Evolutionary conservation across 352 stramenopile species (phyloP).

Genomic region (Pythium rhizo-oryzae): DNA sequence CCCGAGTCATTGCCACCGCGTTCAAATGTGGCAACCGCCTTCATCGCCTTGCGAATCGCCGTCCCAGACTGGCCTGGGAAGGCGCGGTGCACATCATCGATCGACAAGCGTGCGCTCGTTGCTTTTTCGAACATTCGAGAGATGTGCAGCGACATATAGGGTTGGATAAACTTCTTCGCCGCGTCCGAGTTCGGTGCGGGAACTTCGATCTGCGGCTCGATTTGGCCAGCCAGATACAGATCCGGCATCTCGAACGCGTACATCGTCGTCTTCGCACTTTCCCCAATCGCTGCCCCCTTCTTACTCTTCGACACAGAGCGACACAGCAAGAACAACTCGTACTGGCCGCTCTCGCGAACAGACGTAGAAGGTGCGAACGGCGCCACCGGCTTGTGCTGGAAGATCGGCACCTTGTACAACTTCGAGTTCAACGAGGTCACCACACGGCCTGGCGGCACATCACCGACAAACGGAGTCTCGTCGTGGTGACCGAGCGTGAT

Average conservation of each 20-base stretch:
- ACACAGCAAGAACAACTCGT: slow-evolving; percentile 75
- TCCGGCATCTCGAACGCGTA: slow-evolving; percentile 61
- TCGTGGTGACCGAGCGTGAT: no score
- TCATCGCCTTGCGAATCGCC: slow-evolving; percentile 7
- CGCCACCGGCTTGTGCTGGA: no score
- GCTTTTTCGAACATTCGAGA: slow-evolving; percentile 78
- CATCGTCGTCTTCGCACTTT: slow-evolving; percentile 59
- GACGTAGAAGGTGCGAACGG: no score
- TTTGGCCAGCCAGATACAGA: slow-evolving; percentile 40
- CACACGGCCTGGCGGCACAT: no score
- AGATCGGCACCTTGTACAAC: no score
- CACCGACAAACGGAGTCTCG: no score
- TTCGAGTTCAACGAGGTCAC: no score
- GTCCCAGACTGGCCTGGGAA: slow-evolving; percentile 77
- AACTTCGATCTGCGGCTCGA: slow-evolving; percentile 74
- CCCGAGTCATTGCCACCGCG: slow-evolving; percentile 77
- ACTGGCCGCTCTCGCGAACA: no score
- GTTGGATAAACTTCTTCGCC: slow-evolving; percentile 58
- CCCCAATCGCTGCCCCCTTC: slow-evolving; percentile 41
- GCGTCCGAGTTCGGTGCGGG: slow-evolving; percentile 65
- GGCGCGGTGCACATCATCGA: slow-evolving; percentile 79
- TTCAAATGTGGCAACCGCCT: slow-evolving; percentile 39
- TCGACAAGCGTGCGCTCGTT: slow-evolving; percentile 78
- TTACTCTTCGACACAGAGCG: slow-evolving; percentile 77
- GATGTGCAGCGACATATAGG: slow-evolving; percentile 90